phyloP scores from a whole-genome alignment of 2,329 filamentous ascomycete genomes.

The Trichoderma simmonsii region DNA sequence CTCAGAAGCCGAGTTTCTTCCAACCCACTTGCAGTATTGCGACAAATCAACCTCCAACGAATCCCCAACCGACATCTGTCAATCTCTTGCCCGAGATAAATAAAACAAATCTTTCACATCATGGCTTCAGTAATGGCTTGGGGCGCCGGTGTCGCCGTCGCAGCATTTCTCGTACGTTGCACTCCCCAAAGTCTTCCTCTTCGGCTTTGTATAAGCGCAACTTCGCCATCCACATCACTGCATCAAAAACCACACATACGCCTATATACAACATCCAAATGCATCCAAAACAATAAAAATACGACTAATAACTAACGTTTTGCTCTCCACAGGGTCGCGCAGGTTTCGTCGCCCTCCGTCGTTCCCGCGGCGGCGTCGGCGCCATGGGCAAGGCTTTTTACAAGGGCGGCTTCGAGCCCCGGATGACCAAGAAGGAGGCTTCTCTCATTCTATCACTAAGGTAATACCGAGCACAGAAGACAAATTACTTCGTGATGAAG shows the following conservation, averaged over 20 bases:
- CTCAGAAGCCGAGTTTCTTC: not conserved
- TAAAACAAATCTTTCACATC: not conserved
- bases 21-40: not conserved
- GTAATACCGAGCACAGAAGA: slow-evolving; percentile 43
- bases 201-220: not conserved
- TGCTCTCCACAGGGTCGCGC: slow-evolving; percentile 69
- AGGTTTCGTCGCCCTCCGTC: slow-evolving; percentile 81
- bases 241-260: not conserved
- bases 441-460: slow-evolving; percentile 85
- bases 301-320: not conserved
- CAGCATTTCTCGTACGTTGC: slow-evolving; percentile 48
- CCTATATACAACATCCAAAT: not conserved
- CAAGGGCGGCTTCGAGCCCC: slow-evolving; percentile 96
- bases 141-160: slow-evolving; percentile 48
- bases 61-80: too few species aligned
- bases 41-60: not conserved
- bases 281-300: not conserved
- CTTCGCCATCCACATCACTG: not conserved
- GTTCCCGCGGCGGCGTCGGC: slow-evolving; percentile 73
- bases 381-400: slow-evolving; percentile 89
- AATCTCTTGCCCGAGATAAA: too few species aligned
- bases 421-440: slow-evolving; percentile 91
- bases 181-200: not conserved
- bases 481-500: not conserved
- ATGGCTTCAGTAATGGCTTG: slow-evolving; percentile 46